Percentiles rank a stretch among this genome's conserved stretches.
These are phyloP conservation scores for Mariannaea sp. DNA, from an alignment of 2,329 filamentous ascomycete species.

Conservation along the genomic window DNA sequence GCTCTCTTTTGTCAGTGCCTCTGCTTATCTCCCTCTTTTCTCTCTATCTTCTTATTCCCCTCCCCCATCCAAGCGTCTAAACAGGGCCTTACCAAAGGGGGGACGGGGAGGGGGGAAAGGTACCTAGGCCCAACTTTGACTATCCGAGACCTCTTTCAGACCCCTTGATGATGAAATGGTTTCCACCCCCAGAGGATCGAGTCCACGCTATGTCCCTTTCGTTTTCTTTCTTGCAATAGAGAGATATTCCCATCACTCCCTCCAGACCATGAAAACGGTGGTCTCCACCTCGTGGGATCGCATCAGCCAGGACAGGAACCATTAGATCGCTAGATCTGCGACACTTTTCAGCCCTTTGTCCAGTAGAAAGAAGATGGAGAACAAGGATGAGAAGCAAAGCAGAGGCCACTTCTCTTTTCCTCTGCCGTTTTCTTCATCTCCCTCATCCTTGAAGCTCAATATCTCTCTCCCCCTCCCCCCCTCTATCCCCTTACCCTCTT, in stretches of 20 bases:
- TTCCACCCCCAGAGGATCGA: background rate
- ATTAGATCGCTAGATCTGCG: background rate
- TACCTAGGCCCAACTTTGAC: too few species aligned
- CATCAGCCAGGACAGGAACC: background rate
- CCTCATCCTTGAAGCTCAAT: background rate
- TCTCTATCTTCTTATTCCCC: background rate
- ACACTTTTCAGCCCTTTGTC: background rate
- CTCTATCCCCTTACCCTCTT: too few species aligned
- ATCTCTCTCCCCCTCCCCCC: too few species aligned
- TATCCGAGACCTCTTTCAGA: background rate
- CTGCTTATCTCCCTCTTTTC: background rate
- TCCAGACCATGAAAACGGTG: background rate
- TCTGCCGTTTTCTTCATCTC: background rate
- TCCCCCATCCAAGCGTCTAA: slow-evolving; percentile 15
- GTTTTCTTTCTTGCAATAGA: background rate
- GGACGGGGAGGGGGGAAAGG: too few species aligned
- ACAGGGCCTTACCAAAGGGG: background rate
- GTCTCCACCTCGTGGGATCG: slow-evolving; percentile 10
- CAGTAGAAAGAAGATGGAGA: background rate
- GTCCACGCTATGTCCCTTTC: background rate
- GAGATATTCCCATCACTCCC: background rate
- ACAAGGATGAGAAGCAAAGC: background rate
- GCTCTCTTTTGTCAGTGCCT: background rate
- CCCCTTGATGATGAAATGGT: background rate
- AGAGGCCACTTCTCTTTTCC: too few species aligned